Evolutionary conservation across 257 asterid genomes (phyloP).

Genomic region (Plantago elongata): DNA sequence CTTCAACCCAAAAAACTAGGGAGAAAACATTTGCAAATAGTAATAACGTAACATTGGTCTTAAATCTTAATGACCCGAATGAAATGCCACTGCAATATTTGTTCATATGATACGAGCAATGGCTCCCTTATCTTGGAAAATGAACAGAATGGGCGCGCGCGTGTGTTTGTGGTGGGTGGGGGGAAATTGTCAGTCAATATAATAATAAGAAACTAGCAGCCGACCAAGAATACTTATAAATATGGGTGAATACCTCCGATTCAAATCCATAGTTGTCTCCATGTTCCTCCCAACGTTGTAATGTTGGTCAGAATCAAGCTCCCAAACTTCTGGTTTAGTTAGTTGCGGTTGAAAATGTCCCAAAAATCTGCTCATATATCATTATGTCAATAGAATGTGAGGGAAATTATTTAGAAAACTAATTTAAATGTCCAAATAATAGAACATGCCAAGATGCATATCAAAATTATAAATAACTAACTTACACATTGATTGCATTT

Average conservation of each 20-base stretch:
- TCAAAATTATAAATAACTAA: slow-evolving; percentile 5
- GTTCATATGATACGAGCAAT: no score
- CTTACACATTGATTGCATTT: slow-evolving; percentile 93
- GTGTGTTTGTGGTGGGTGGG: no score
- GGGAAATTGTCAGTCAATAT: slow-evolving; percentile 7
- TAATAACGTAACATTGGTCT: no score
- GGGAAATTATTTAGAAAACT: background rate
- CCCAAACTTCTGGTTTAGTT: slow-evolving; percentile 83
- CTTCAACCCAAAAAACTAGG: background rate
- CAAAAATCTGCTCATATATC: slow-evolving; percentile 62
- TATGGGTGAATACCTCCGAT: slow-evolving; percentile 47
- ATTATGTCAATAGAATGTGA: slow-evolving; percentile 17
- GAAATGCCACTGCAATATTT: no score
- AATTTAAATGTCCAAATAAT: slow-evolving; percentile 3
- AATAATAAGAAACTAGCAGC: background rate
- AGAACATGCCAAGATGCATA: slow-evolving; percentile 13
- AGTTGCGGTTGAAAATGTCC: slow-evolving; percentile 83
- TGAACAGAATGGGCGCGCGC: no score
- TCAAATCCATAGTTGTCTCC: slow-evolving; percentile 35
- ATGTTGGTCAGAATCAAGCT: slow-evolving; percentile 66
- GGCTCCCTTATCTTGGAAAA: background rate
- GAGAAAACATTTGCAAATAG: background rate
- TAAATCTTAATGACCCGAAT: no score
- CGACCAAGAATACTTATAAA: background rate
- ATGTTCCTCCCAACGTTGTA: slow-evolving; percentile 48